Evolutionary conservation across 1,284 basidiomycete genomes (phyloP), one percentile per base, ranked within the genome.

Genomic region (Leucoagaricus sp.): DNA sequence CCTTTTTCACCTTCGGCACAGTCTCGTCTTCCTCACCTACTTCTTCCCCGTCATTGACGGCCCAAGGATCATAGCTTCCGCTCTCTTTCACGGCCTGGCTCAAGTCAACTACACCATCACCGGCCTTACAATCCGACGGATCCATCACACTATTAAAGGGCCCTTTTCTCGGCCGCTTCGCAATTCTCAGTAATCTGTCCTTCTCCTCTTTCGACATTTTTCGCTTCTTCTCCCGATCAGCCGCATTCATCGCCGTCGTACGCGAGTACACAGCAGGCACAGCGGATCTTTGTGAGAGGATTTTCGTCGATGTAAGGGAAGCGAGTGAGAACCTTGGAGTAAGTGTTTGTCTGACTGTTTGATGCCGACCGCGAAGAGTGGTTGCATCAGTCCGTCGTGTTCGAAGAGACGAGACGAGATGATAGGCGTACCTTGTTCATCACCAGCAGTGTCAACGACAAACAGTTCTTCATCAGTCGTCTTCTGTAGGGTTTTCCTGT

Each of bases 211-310:
- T 68, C 85, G 13, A 76, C 63, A 51, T 53, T 47, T 41, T 58
- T 52, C 0, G 69, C 56, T 65, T 76, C 75, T 33, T 72, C 66
- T 63, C 79, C 79, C 49, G 65, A 61, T 4, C 55, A 40, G 65
- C 56, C 9, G 64, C 52, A 38, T 63, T 63, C 6, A 61, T 59
- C 13, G 70, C 61, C 25, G 67, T 77, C n/a, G 59, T 63, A 26
- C 72, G 80, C 55, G 92, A 87, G 51, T 81, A 74, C 42, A 96
- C 83, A 0, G 94, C 91, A 12, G 94, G 93, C 2, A 94, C 82
- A 19, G 93, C 91, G 3, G 92, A 94, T 28, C 93, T 88, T 69
- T 93, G 84, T 0, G 84, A 72, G 15, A 98, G 84, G 42, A 97
- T 90, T 76, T 93, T 91, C 4, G 89, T 78, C 0, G 91, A 92